Evolutionary conservation across 495 filamentous ascomycete genomes (phyloP).

Genomic region (Aspergillus ostianus): DNA sequence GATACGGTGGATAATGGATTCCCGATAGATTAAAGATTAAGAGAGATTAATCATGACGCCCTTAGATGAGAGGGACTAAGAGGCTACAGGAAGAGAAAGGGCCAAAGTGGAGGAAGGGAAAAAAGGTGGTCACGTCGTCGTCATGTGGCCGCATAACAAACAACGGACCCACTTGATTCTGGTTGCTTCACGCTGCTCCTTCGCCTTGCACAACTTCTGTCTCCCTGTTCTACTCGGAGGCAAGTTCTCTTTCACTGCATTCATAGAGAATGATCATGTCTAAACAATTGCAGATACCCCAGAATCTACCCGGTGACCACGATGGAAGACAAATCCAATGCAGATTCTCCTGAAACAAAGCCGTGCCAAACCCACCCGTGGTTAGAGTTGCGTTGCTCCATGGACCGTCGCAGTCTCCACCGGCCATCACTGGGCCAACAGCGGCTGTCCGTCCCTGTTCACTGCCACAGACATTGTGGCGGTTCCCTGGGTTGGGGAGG

Average conservation of each 20-base stretch:
- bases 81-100: no score
- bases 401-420: conserved; percentile 12
- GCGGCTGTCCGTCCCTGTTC: conserved; percentile 9
- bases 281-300: no score
- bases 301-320: no score
- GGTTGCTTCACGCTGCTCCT: no score
- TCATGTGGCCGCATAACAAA: conserved; percentile 1
- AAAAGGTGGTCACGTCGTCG: neutral
- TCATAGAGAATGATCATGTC: no score
- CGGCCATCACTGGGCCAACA: conserved; percentile 40
- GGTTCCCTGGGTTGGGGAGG: conserved; percentile 6
- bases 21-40: neutral
- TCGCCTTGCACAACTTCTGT: no score
- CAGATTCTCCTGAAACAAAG: conserved; percentile 5
- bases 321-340: no score
- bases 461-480: conserved; percentile 23
- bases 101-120: neutral
- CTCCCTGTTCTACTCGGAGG: no score
- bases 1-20: neutral
- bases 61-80: no score
- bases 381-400: conserved; percentile 10
- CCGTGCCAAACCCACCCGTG: conserved; percentile 9
- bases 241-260: no score
- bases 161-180: neutral
- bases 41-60: conserved; percentile 1